Evolutionary conservation across 192 early-diverging fungal species (phyloP).

Genomic region (Linnemannia zychae): DNA sequence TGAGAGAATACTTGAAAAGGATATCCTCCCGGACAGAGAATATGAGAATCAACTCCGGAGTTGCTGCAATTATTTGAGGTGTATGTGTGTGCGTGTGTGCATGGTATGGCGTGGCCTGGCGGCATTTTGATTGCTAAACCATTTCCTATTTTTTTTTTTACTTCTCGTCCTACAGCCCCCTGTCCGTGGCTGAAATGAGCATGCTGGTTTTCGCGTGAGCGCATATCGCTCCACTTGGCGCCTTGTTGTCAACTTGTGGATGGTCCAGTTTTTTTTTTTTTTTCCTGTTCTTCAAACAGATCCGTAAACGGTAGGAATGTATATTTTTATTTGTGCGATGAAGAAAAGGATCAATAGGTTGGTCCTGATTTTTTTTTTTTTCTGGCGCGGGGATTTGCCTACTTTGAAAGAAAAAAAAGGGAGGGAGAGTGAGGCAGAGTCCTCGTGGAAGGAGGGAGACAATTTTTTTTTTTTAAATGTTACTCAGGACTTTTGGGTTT

Average conservation of each 20-base stretch:
- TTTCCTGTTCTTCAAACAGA: background rate
- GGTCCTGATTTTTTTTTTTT: slow-evolving; percentile 10
- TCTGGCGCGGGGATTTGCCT: background rate
- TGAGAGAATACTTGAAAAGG: too few species aligned
- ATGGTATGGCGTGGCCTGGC: too few species aligned
- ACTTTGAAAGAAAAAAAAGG: background rate
- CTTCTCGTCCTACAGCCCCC: background rate
- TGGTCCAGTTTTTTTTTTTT: background rate
- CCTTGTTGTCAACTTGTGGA: background rate
- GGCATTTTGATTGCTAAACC: slow-evolving; percentile 1
- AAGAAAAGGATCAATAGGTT: background rate
- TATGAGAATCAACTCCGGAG: too few species aligned
- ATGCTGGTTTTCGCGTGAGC: background rate
- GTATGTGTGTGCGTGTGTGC: too few species aligned
- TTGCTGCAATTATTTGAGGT: too few species aligned
- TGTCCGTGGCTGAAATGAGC: background rate
- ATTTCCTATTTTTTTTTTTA: too few species aligned
- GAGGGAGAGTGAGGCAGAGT: too few species aligned
- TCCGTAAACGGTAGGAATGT: background rate
- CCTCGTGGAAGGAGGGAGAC: slow-evolving; percentile 20
- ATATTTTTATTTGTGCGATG: background rate
- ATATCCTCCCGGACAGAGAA: too few species aligned
- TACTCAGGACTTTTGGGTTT: slow-evolving; percentile 61
- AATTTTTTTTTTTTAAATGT: slow-evolving; percentile 44
- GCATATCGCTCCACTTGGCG: background rate